Percentiles rank a stretch among this genome's conserved stretches.
Evolutionary conservation across 352 stramenopile species (phyloP).

Genomic region (Phytophthora foliorum): DNA sequence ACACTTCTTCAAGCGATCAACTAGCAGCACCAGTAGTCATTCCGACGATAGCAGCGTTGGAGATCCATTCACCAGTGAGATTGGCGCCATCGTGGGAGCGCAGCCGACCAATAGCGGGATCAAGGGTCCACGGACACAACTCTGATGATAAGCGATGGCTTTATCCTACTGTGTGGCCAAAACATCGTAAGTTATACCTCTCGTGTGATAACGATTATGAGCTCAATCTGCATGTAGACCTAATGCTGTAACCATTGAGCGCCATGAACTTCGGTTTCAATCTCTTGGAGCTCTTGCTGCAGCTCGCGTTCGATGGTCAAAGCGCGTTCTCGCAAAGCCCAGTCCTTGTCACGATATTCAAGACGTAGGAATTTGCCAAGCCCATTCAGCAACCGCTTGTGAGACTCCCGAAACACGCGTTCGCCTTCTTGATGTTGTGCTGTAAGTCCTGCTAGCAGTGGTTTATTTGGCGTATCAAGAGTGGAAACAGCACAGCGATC

Average conservation of each 20-base stretch:
- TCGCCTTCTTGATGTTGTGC: constrained; percentile 54
- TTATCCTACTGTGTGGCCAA: no score
- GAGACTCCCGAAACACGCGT: constrained; percentile 47
- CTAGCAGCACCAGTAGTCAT: constrained; percentile 27
- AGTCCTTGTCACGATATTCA: constrained; percentile 54
- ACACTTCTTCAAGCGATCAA: constrained; percentile 38
- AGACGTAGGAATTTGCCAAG: constrained; percentile 74
- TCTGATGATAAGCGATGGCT: constrained; percentile 39
- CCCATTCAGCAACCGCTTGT: constrained; percentile 56
- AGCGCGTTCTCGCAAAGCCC: constrained; percentile 60
- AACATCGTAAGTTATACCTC: constrained; percentile 32
- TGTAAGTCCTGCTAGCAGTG: constrained; percentile 45
- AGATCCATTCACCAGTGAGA: constrained; percentile 69
- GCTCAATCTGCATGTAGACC: background rate
- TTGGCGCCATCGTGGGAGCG: constrained; percentile 63
- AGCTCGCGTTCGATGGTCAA: constrained; percentile 73
- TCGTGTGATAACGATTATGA: constrained; percentile 15
- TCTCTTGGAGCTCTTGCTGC: constrained; percentile 61
- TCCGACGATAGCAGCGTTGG: constrained; percentile 30
- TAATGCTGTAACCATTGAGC: constrained; percentile 47
- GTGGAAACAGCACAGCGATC: constrained; percentile 37
- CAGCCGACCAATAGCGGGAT: constrained; percentile 33
- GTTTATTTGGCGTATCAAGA: constrained; percentile 49
- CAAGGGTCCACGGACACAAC: constrained; percentile 50
- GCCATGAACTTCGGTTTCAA: constrained; percentile 46